These are phyloP conservation scores for Fusarium staphyleae DNA, from an alignment of 2,329 filamentous ascomycete species.

Conservation along the genomic window DNA sequence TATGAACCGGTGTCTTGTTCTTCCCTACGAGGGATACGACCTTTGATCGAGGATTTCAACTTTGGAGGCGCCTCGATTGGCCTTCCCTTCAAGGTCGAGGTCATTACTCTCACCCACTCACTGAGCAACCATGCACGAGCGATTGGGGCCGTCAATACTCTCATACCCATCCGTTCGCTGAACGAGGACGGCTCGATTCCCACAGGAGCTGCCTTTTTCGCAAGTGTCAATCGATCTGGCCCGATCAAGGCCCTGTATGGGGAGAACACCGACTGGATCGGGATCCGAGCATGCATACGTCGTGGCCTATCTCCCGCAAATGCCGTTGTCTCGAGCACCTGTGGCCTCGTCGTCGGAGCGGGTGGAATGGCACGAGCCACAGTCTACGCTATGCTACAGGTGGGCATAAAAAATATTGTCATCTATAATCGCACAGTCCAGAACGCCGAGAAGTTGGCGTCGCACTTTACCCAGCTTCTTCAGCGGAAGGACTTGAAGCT, in stretches of 20 bases:
- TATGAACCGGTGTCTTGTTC: slow-evolving; percentile 71
- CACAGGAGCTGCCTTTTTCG: slow-evolving; percentile 59
- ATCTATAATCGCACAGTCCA: slow-evolving; percentile 74
- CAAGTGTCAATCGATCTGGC: slow-evolving; percentile 66
- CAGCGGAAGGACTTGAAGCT: slow-evolving; percentile 52
- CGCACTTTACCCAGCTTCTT: slow-evolving; percentile 70
- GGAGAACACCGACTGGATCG: slow-evolving; percentile 85
- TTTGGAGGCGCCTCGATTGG: slow-evolving; percentile 78
- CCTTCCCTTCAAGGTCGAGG: slow-evolving; percentile 77
- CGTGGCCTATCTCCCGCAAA: slow-evolving; percentile 77
- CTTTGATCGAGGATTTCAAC: slow-evolving; percentile 67
- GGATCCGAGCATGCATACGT: slow-evolving; percentile 75
- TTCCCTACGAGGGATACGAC: slow-evolving; percentile 67
- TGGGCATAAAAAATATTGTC: slow-evolving; percentile 78
- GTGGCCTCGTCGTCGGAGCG: slow-evolving; percentile 68
- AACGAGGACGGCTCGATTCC: slow-evolving; percentile 64
- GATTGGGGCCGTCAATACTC: slow-evolving; percentile 78
- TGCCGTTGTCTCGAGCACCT: slow-evolving; percentile 62
- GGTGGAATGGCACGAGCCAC: slow-evolving; percentile 81
- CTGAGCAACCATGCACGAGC: slow-evolving; percentile 76
- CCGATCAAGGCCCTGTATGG: slow-evolving; percentile 75
- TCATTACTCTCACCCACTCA: slow-evolving; percentile 72
- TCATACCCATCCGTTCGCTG: slow-evolving; percentile 72
- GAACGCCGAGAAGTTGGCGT: slow-evolving; percentile 72
- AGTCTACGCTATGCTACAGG: slow-evolving; percentile 78